Conservation (phyloP, 345 rosid genomes). For the Populus tremula region DNA sequence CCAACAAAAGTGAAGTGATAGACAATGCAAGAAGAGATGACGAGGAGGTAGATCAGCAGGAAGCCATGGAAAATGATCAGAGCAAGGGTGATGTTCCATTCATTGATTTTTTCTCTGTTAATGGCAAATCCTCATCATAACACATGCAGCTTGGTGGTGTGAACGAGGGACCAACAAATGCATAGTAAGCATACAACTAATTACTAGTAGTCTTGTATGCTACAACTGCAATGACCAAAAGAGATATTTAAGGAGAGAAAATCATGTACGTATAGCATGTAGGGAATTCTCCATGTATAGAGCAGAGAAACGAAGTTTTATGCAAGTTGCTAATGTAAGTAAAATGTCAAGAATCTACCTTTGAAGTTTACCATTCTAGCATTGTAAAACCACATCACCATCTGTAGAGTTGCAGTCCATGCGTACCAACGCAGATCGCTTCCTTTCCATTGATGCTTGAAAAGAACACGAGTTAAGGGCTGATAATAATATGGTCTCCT, state of each 20-base stretch:
- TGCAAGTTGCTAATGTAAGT: not conserved
- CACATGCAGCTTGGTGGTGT: not conserved
- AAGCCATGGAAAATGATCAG: constrained; percentile 25
- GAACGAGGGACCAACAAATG: not conserved
- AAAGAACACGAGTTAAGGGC: too few species aligned
- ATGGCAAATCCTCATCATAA: constrained; percentile 19
- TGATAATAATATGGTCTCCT: too few species aligned
- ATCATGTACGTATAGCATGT: not conserved
- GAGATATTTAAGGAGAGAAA: not conserved
- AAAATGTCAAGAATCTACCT: not conserved
- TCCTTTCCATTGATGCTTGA: not conserved
- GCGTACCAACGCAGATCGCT: not conserved
- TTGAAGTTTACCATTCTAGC: not conserved
- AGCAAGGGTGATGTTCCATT: constrained; percentile 36
- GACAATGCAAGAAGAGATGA: constrained; percentile 44
- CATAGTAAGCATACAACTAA: not conserved
- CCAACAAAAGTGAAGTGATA: constrained; percentile 54
- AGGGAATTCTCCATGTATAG: not conserved
- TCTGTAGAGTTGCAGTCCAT: not conserved
- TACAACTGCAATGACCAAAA: not conserved
- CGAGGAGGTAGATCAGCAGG: constrained; percentile 54
- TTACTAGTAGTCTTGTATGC: not conserved
- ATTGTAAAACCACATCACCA: not conserved
- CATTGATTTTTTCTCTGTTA: constrained; percentile 57
- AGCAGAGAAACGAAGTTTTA: not conserved